Evolutionary conservation across 225 moss, liverwort and hornwort species (phyloP), one percentile per base, ranked within the genome.

Genomic region (Thuidium tamariscinum): DNA sequence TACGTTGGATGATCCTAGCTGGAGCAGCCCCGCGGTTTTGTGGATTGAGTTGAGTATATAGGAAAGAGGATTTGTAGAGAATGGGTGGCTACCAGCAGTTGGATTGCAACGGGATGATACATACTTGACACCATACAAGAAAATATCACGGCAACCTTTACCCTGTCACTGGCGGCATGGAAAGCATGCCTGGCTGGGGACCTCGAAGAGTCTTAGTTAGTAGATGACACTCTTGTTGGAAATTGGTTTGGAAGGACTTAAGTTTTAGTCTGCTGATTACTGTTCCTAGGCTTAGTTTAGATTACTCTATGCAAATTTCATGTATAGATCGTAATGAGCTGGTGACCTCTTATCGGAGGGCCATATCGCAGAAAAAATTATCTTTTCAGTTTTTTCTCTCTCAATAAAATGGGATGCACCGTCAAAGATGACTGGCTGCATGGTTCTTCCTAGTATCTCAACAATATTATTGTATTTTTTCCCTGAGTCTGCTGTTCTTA

Each of bases 21-120:
- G 84, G 55, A 83, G 83, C 83, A 78, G 83, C 86, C 87, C 82
- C 12, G 78, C 87, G 80, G 77, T 80, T 86, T 82, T 80, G 84
- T 82, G 36, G 60, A 86, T 60, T 80, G 54, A 83, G 81, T 81
- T 76, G 76, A 91, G 85, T 87, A 77, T 8, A 87, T 75, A 87
- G 75, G 80, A 87, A 82, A 77, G 57, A 84, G 82, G 73, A 78
- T 85, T 86, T 93, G 90, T 89, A 89, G 89, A 93, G 89, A 79
- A 85, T 44, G 83, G 91, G 88, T 83, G 85, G 84, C 77, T 84
- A 81, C 82, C 85, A 88, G 83, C 92, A 84, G 71, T 63, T 78
- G 76, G 78, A 65, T 67, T 65, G 84, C 82, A 86, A 87, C 82
- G 74, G 66, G 78, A 87, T 87, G 87, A 87, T 79, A 86, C 54